These are phyloP conservation scores for Ricinus communis DNA, from an alignment of 345 rosid genomes.

Conservation along the genomic window DNA sequence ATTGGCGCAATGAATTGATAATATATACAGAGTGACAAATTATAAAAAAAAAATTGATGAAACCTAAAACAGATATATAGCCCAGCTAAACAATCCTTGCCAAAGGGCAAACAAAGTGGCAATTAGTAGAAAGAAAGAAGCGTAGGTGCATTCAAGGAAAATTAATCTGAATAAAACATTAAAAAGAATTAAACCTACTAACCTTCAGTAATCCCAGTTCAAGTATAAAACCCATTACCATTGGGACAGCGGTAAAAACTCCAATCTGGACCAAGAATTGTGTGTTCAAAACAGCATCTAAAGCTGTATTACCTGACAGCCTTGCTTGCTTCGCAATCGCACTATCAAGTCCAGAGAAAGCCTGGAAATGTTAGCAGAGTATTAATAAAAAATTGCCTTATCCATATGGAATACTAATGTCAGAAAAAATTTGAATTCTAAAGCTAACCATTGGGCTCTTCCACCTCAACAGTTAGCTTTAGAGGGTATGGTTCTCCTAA, in stretches of 20 bases:
- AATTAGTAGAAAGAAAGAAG: not conserved
- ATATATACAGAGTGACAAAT: not conserved
- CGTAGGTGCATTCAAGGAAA: not conserved
- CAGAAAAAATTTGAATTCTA: no score
- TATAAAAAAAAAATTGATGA: not conserved
- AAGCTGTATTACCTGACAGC: slow-evolving; percentile 67
- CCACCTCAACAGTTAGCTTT: no score
- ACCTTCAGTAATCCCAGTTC: slow-evolving; percentile 92
- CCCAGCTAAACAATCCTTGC: no score
- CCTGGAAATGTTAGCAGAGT: slow-evolving; percentile 48
- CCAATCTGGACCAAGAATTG: slow-evolving; percentile 99
- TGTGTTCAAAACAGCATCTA: slow-evolving; percentile 88
- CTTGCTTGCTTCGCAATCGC: slow-evolving; percentile 55
- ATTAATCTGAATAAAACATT: not conserved
- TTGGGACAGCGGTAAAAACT: slow-evolving; percentile 95
- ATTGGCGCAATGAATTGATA: not conserved
- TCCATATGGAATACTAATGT: no score
- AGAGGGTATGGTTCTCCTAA: no score
- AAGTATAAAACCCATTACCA: slow-evolving; percentile 98
- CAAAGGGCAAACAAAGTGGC: not conserved
- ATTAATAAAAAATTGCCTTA: slow-evolving; percentile 7
- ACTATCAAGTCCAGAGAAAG: slow-evolving; percentile 89
- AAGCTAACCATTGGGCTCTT: no score
- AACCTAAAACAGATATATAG: not conserved
- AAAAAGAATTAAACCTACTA: slow-evolving; percentile 27